Conservation (phyloP, 495 filamentous ascomycete species). For the Annulohypoxylon moriforme region DNA sequence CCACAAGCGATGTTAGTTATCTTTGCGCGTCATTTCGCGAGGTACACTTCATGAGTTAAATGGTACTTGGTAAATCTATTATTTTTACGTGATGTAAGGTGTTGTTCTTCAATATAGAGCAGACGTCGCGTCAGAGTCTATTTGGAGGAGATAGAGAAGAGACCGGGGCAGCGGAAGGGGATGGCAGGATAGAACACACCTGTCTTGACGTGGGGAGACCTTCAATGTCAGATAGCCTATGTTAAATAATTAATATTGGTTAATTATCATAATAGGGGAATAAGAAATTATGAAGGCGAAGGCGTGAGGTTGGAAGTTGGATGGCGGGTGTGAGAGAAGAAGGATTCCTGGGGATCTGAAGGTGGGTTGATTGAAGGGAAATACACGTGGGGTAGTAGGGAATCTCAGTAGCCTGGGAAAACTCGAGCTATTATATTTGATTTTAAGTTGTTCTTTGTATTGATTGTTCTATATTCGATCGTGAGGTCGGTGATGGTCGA, state of each 20-base stretch:
- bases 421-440: too few relatives aligned
- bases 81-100: slow-evolving; percentile 1
- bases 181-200: not conserved
- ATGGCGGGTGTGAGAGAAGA: not conserved
- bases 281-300: not conserved
- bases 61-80: not conserved
- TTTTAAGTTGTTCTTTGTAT: not conserved
- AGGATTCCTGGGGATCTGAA: not conserved
- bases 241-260: not conserved
- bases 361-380: not conserved
- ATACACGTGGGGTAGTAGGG: not conserved
- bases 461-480: not conserved
- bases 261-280: not conserved
- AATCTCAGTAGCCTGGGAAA: not conserved
- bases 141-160: not conserved
- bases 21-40: slow-evolving; percentile 54
- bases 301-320: not conserved
- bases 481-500: not conserved
- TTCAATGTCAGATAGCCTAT: not conserved
- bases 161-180: not conserved
- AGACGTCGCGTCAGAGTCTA: not conserved
- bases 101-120: slow-evolving; percentile 21
- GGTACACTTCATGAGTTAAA: not conserved
- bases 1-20: slow-evolving; percentile 42
- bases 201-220: not conserved